phyloP scores from a whole-genome alignment of 2,329 filamentous ascomycete species.

The Aspergillus pseudoglaucus region DNA sequence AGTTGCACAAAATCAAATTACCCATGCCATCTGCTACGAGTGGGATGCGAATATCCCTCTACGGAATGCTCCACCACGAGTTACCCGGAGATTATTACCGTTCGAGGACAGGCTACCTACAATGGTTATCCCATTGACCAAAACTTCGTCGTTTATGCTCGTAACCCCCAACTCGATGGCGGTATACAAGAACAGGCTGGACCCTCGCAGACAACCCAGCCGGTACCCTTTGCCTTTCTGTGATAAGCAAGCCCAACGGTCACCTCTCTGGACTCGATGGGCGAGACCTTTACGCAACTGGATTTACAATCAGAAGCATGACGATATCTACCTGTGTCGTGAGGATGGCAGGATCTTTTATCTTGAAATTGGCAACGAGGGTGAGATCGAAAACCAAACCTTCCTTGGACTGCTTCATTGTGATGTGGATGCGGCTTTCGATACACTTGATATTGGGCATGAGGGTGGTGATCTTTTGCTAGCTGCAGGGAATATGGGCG shows the following conservation, averaged over 20 bases:
- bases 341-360: slow-evolving; percentile 79
- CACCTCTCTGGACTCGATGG: slow-evolving; percentile 77
- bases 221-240: slow-evolving; percentile 25
- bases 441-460: slow-evolving; percentile 58
- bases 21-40: slow-evolving; percentile 45
- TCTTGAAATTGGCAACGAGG: slow-evolving; percentile 57
- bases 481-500: slow-evolving; percentile 69
- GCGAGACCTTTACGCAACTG: slow-evolving; percentile 65
- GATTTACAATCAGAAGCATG: slow-evolving; percentile 56
- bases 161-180: slow-evolving; percentile 56
- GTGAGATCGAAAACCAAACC: slow-evolving; percentile 50
- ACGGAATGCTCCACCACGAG: slow-evolving; percentile 19
- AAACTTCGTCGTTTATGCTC: slow-evolving; percentile 64
- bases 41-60: slow-evolving; percentile 44
- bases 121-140: slow-evolving; percentile 64
- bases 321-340: slow-evolving; percentile 77
- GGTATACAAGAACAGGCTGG: slow-evolving; percentile 39
- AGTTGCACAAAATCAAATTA: slow-evolving; percentile 39
- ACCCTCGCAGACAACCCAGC: slow-evolving; percentile 16
- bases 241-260: slow-evolving; percentile 17
- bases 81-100: slow-evolving; percentile 25
- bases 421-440: slow-evolving; percentile 75
- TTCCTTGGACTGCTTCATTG: slow-evolving; percentile 62
- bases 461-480: slow-evolving; percentile 70
- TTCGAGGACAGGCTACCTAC: slow-evolving; percentile 53